Percentiles rank a stretch among this genome's conserved stretches.
These are phyloP conservation scores for Diaporthe caulivora DNA, from an alignment of 2,329 filamentous ascomycete genomes.

Conservation along the genomic window DNA sequence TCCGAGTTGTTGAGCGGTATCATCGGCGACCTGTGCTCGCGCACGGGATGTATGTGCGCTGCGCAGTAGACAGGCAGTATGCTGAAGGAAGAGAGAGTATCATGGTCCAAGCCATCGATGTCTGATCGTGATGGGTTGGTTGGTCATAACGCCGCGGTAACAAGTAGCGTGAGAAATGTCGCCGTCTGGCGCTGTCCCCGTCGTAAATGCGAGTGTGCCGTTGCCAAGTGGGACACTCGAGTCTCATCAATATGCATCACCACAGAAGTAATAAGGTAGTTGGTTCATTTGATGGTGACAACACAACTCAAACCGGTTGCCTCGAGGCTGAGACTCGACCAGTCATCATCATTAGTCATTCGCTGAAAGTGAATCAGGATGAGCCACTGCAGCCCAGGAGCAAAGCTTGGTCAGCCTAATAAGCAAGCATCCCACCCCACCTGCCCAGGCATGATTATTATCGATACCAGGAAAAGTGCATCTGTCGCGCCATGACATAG, in stretches of 20 bases:
- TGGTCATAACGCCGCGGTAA: background rate
- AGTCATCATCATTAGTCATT: conserved; percentile 7
- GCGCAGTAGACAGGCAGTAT: background rate
- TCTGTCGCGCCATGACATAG: conserved; percentile 18
- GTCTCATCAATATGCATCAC: background rate
- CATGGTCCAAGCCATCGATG: background rate
- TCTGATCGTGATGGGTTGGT: background rate
- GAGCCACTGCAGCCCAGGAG: background rate
- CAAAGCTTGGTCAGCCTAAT: conserved; percentile 5
- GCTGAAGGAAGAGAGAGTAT: background rate
- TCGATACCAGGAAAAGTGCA: conserved; percentile 30
- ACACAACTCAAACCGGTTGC: no score
- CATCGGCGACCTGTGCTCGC: no score
- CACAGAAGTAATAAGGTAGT: no score
- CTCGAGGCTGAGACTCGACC: background rate
- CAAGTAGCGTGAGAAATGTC: background rate
- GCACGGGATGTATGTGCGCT: background rate
- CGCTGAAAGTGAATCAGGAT: conserved; percentile 1
- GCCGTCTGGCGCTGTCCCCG: background rate
- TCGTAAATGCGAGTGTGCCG: no score
- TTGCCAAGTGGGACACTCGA: background rate
- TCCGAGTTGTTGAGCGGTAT: no score
- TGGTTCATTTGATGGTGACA: no score
- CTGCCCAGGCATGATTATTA: background rate
- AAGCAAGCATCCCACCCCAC: conserved; percentile 20